phyloP scores from a whole-genome alignment of 306 rosid species.

The Vigna mungo region DNA sequence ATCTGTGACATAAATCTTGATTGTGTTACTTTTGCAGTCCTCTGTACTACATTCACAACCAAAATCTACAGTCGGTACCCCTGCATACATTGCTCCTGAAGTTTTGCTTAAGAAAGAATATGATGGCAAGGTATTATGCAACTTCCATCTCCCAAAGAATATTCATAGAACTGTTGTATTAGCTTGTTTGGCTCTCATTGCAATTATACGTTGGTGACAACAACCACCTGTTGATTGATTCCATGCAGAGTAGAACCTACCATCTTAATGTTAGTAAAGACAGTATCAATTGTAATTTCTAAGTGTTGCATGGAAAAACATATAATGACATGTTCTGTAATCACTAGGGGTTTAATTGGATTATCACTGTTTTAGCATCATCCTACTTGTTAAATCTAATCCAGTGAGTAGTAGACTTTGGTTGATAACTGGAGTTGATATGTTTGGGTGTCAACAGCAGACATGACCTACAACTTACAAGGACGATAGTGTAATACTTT shows the following conservation, averaged over 20 bases:
- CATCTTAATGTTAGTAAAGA: not conserved
- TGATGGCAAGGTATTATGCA: conserved; percentile 84
- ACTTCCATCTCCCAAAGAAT: conserved; percentile 27
- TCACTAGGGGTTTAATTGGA: not conserved
- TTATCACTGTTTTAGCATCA: not conserved
- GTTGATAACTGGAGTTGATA: not conserved
- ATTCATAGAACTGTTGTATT: not conserved
- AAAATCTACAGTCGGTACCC: conserved; percentile 97
- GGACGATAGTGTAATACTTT: not conserved
- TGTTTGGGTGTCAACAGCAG: not conserved
- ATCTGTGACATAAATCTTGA: conserved; percentile 39
- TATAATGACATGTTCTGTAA: not conserved
- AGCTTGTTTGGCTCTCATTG: not conserved
- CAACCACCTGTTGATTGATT: not conserved
- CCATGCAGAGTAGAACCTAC: conserved; percentile 14
- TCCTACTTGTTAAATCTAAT: not conserved
- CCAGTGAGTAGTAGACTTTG: not conserved
- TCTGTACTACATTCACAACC: conserved; percentile 97
- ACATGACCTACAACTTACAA: not conserved
- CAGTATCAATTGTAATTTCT: not conserved
- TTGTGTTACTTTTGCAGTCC: conserved; percentile 62
- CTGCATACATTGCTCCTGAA: conserved; percentile 98
- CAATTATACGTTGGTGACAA: conserved; percentile 11
- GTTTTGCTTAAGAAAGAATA: conserved; percentile 93
- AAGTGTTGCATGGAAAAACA: not conserved